A percentile compares a stretch with the other conserved stretches of the same genome.
Conservation (phyloP, 495 filamentous ascomycete genomes). For the Talaromyces thailandensis region DNA sequence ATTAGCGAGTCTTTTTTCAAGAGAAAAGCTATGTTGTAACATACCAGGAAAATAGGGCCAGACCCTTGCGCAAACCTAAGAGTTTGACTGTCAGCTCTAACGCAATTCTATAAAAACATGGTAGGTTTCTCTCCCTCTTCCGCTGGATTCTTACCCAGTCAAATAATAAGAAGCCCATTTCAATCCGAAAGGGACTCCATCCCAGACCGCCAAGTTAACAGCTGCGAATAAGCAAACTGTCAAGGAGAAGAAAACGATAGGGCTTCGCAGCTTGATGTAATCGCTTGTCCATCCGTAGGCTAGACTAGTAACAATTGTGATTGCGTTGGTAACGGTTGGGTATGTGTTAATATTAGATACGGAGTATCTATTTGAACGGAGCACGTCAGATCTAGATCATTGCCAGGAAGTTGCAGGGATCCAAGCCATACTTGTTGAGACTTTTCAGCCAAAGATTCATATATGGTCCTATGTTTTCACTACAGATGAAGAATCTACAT, state of each 20-base stretch:
- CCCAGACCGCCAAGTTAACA: background rate
- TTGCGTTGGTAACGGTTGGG: constrained; percentile 1
- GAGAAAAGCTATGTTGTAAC: background rate
- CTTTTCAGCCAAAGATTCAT: constrained; percentile 4
- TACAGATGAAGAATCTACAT: constrained; percentile 1
- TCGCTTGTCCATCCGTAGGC: constrained; percentile 4
- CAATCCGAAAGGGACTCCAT: background rate
- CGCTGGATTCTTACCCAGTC: constrained; percentile 1
- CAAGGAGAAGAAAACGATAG: background rate
- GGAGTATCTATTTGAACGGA: background rate
- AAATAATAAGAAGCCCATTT: constrained; percentile 4
- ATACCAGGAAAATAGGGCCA: background rate
- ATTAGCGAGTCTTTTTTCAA: background rate
- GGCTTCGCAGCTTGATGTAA: background rate
- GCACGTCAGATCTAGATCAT: background rate
- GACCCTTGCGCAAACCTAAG: constrained; percentile 1
- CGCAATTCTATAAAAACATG: no score
- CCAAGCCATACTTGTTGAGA: background rate
- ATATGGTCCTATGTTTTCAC: constrained; percentile 4
- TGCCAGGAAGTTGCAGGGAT: background rate
- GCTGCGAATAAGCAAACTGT: constrained; percentile 1
- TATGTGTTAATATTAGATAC: background rate
- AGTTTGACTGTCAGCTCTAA: background rate
- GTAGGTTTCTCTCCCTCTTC: no score
- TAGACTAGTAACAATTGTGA: background rate